Base-by-base conservation (phyloP, 768 basidiomycete species). In the Lactifluus hygrophoroides region DNA sequence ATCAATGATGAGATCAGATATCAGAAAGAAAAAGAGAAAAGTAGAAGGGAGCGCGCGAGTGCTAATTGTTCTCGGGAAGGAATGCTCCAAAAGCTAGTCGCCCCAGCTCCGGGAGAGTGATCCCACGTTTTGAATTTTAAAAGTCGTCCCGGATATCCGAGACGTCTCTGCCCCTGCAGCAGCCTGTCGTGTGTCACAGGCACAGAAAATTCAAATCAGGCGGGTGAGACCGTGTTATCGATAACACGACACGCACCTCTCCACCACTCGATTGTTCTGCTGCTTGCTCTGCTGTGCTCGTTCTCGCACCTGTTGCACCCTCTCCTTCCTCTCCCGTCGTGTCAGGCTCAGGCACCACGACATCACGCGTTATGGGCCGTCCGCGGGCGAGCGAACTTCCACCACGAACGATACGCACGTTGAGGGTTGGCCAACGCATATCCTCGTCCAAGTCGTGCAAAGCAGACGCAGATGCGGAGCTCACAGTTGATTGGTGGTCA, bases 71-170 rank as follows among this genome's bases (percentile, higher is more conserved):
- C 38, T 32, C 10, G 32, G 32, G 32, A 5, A 5, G 17, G 8
- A 14, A 28, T 34, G 50, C 19, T n/a, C 25, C 42, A 38, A 23
- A 28, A 43, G n/a, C n/a, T 66, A 71, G 49, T 71, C 70, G 11
- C 69, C 66, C 70, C 70, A 71, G 51, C 70, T 70, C 34, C 67
- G 66, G 19, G 71, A 62, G 51, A 72, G 68, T 11, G 68, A 69
- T 19, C 70, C 71, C 40, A 72, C 68, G 52, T 68, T 67, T 51
- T 69, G 62, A 44, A 70, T 68, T 48, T 66, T 65, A 48, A 68
- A 66, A 0, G 63, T 61, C 10, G 59, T 50, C 30, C 60, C 54
- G 25, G 60, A 40, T 38, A 30, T 49, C 40, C 19, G 58, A 19
- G 47, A 28, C 21, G 16, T 19, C 27, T 16, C 30, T n/a, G 30